Conservation (phyloP, 2,329 filamentous ascomycete species). For the Alternaria novae-zelandiae region DNA sequence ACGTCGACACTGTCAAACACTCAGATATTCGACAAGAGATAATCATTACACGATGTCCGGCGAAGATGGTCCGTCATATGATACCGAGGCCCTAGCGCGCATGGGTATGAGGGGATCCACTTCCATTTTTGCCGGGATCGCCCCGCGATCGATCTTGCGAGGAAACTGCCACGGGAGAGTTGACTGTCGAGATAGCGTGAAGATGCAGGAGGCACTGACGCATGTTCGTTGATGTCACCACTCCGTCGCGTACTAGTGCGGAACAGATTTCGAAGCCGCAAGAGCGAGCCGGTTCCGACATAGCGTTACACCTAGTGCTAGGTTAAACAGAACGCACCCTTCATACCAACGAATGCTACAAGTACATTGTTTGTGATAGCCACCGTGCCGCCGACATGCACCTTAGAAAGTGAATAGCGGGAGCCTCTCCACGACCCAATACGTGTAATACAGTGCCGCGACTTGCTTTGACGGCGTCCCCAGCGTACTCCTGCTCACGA, state of each 20-base stretch:
- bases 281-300: background rate
- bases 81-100: constrained; percentile 34
- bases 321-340: background rate
- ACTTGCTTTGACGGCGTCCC: background rate
- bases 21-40: background rate
- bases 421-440: constrained; percentile 3
- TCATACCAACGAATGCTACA: background rate
- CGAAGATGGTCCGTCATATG: constrained; percentile 33
- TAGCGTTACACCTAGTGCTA: background rate
- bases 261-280: background rate
- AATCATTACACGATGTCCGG: background rate
- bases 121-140: constrained; percentile 20
- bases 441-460: constrained; percentile 3
- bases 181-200: background rate
- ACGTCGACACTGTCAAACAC: background rate
- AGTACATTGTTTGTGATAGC: background rate
- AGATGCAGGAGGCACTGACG: background rate
- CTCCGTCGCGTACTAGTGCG: background rate
- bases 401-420: constrained; percentile 1
- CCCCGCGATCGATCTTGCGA: constrained; percentile 3
- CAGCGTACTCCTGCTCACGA: background rate
- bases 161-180: background rate
- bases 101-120: constrained; percentile 14
- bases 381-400: background rate
- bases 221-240: constrained; percentile 21